These are phyloP conservation scores for Cadophora sp. DNA, from an alignment of 2,329 filamentous ascomycete genomes.

Conservation along the genomic window DNA sequence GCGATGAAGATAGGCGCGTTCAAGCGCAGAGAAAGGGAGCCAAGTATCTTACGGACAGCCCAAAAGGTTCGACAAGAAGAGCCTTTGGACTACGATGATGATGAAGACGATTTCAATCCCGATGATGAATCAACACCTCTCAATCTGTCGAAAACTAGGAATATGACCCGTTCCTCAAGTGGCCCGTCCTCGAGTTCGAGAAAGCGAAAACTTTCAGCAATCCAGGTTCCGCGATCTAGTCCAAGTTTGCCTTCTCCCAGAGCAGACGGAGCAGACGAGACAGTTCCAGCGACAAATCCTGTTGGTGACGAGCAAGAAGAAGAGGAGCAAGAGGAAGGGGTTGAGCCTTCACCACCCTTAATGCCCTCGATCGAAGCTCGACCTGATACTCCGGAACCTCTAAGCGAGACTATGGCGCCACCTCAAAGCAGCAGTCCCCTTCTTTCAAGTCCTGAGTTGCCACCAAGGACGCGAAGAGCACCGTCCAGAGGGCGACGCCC, in stretches of 20 bases:
- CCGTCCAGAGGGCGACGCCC: slow-evolving; percentile 35
- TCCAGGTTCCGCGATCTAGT: slow-evolving; percentile 41
- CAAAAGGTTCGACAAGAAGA: slow-evolving; percentile 45
- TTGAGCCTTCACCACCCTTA: slow-evolving; percentile 23
- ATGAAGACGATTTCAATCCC: slow-evolving; percentile 59
- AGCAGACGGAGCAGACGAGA: slow-evolving; percentile 31
- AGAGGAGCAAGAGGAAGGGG: slow-evolving; percentile 22
- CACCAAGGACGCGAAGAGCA: slow-evolving; percentile 27
- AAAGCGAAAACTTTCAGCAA: slow-evolving; percentile 57
- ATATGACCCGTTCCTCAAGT: slow-evolving; percentile 28
- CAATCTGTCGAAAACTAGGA: slow-evolving; percentile 54
- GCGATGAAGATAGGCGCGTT: slow-evolving; percentile 62
- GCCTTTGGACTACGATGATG: slow-evolving; percentile 46
- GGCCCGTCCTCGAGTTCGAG: slow-evolving; percentile 47
- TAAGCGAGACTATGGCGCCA: slow-evolving; percentile 45
- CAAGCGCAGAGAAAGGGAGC: slow-evolving; percentile 62
- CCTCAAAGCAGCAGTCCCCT: slow-evolving; percentile 42
- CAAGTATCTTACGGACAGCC: slow-evolving; percentile 61
- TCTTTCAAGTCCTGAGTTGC: slow-evolving; percentile 33
- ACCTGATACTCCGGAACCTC: slow-evolving; percentile 37
- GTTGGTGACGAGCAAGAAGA: slow-evolving; percentile 31
- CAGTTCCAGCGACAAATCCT: slow-evolving; percentile 37
- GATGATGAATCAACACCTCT: slow-evolving; percentile 74
- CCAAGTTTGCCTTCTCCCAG: slow-evolving; percentile 28
- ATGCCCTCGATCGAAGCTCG: slow-evolving; percentile 36